These are phyloP conservation scores for Alternaria sp. DNA, from an alignment of 2,329 filamentous ascomycete species.

Conservation along the genomic window DNA sequence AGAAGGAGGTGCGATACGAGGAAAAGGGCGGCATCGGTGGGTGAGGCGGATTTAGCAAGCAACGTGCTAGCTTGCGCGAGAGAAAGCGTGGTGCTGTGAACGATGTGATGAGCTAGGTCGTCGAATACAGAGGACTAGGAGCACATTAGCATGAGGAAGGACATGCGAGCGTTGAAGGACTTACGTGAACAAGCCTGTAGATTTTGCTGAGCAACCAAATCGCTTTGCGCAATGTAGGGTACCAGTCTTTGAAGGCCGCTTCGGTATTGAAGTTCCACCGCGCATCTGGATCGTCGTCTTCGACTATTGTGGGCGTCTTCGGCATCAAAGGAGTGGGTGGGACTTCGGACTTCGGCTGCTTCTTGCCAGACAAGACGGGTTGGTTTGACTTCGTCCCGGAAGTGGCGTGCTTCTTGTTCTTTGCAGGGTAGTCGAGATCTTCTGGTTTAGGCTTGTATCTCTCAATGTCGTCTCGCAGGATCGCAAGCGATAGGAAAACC, in stretches of 20 bases:
- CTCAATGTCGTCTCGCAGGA: conserved; percentile 71
- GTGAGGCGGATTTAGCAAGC: conserved; percentile 69
- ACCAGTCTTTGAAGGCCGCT: conserved; percentile 66
- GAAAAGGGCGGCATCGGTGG: conserved; percentile 84
- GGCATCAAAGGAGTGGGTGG: conserved; percentile 49
- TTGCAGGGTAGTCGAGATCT: conserved; percentile 69
- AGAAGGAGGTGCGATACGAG: conserved; percentile 93
- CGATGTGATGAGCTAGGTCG: conserved; percentile 78
- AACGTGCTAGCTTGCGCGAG: conserved; percentile 77
- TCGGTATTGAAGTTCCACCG: conserved; percentile 64
- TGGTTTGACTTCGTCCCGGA: conserved; percentile 51
- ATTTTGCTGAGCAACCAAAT: conserved; percentile 73
- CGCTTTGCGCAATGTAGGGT: conserved; percentile 70
- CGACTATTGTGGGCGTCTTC: conserved; percentile 58
- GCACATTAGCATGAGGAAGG: background rate
- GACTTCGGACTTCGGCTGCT: conserved; percentile 50
- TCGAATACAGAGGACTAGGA: conserved; percentile 70
- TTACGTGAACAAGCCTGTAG: conserved; percentile 71
- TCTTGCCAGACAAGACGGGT: conserved; percentile 62
- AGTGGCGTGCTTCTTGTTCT: conserved; percentile 53
- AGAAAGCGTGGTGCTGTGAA: conserved; percentile 86
- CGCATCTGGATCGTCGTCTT: conserved; percentile 57
- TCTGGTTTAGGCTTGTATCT: conserved; percentile 69
- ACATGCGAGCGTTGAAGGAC: conserved; percentile 8
- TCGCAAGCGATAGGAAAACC: conserved; percentile 68